Evolutionary conservation across 2,329 filamentous ascomycete species (phyloP).

Genomic region (Tolypocladium capitatum): DNA sequence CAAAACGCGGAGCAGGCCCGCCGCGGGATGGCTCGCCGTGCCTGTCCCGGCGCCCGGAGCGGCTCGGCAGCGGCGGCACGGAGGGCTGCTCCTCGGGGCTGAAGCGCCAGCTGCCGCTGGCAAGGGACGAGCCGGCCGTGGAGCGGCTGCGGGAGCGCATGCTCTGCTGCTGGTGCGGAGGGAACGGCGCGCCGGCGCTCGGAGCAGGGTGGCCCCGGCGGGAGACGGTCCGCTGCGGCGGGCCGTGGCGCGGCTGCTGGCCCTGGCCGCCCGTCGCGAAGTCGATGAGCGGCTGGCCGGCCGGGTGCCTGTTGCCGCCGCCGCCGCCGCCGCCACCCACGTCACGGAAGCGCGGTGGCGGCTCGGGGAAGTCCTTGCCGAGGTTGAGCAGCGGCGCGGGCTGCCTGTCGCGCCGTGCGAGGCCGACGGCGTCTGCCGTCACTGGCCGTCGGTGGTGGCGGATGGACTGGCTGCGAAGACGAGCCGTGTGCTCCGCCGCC

Average conservation of each 20-base stretch:
- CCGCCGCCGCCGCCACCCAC: constrained; percentile 35
- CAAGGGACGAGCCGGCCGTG: constrained; percentile 6
- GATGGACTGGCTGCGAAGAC: constrained; percentile 15
- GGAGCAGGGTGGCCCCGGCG: constrained; percentile 4
- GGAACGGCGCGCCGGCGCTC: not conserved
- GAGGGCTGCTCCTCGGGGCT: constrained; percentile 5
- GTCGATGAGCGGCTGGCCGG: constrained; percentile 30
- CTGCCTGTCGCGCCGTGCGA: constrained; percentile 18
- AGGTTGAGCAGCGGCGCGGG: constrained; percentile 54
- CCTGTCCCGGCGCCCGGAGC: constrained; percentile 12
- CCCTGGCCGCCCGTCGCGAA: constrained; percentile 22
- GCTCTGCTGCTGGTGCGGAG: not conserved
- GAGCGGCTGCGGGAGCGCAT: constrained; percentile 13
- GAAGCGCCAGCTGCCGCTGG: not conserved
- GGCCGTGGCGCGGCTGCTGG: constrained; percentile 1
- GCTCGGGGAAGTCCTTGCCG: constrained; percentile 43
- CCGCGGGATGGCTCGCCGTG: constrained; percentile 1
- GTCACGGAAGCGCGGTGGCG: constrained; percentile 40
- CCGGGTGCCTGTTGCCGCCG: constrained; percentile 26
- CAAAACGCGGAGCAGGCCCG: constrained; percentile 5
- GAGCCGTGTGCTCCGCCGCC: constrained; percentile 22
- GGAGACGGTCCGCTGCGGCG: constrained; percentile 2
- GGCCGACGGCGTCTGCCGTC: constrained; percentile 10
- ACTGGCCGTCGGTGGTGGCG: constrained; percentile 10
- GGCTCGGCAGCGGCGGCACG: constrained; percentile 14